Base-by-base conservation (phyloP, 202 grass and related monocot species). In the Zoysia matrella region DNA sequence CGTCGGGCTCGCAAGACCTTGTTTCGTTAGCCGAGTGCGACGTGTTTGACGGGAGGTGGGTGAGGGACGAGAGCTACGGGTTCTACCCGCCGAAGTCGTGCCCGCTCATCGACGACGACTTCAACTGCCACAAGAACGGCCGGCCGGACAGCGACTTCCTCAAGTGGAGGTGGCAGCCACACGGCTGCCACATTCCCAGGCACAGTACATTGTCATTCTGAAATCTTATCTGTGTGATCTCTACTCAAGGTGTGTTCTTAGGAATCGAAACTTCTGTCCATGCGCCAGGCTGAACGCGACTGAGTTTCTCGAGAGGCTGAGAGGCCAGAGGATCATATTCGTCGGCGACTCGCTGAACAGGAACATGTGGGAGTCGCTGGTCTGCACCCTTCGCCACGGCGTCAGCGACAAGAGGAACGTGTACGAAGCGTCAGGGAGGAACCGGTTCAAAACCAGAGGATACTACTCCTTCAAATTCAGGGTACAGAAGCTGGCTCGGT, bases 291-390 rank as follows among this genome's bases (percentile, higher is more conserved):
- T 95, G 73, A 92, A 93, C 47, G 86, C 87, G 71, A 70, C 56
- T 8, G 89, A 92, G 65, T 95, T 98, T 72, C 78, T 95, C 54
- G 80, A 88, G 82, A 91, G 90, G 80, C 73, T 98, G 79, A 89
- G 95, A 73, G 92, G 89, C 74, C 91, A 95, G 78, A 93, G 92
- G 85, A 86, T 98, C 84, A 75, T 95, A 83, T 95, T 98, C 70
- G 95, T 91, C 44, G 95, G 92, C 48, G 95, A 98, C 67, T 98
- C 95, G 12, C 85, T 98, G 49, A 93, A 91, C 55, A 82, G 95
- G 51, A 98, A 98, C 90, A 95, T 98, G 96, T 95, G 96, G 96
- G 96, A 98, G 86, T 95, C 96, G 39, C 82, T 98, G 57, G 92
- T 95, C 42, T 98, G 96, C 75, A 90, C 75, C 80, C 92, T 95